Evolutionary conservation across 345 rosid species (phyloP).

Genomic region (Hypericum perforatum): DNA sequence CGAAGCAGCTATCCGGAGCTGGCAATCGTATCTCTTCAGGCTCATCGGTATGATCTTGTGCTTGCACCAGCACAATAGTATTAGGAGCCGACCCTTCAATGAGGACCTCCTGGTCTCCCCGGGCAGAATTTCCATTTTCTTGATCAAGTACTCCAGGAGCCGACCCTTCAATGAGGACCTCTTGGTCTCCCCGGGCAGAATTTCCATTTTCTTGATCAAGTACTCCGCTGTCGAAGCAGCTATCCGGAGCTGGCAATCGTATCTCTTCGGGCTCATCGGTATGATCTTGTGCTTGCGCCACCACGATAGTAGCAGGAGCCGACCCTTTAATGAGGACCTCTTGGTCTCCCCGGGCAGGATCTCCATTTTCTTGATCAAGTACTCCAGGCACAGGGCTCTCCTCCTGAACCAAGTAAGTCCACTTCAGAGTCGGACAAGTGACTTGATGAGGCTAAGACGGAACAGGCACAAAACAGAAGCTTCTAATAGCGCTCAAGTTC

Average conservation of each 20-base stretch:
- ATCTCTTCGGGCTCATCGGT: constrained; percentile 9
- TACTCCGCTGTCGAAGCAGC: not conserved
- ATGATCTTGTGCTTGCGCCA: constrained; percentile 9
- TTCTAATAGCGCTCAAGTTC: too few relatives aligned
- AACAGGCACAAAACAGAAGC: not conserved
- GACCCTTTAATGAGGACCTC: too few relatives aligned
- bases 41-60: constrained; percentile 2
- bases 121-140: not conserved
- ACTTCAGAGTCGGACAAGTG: not conserved
- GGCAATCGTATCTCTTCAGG: constrained; percentile 10
- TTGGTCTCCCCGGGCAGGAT: too few relatives aligned
- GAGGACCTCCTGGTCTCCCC: too few relatives aligned
- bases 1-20: constrained; percentile 3
- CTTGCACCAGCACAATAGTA: not conserved
- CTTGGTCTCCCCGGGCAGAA: too few relatives aligned
- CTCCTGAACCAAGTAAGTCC: constrained; percentile 21
- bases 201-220: not conserved
- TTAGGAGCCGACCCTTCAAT: too few relatives aligned
- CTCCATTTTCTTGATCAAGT: not conserved
- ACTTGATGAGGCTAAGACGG: not conserved
- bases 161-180: too few relatives aligned
- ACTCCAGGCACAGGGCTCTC: constrained; percentile 7
- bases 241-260: not conserved
- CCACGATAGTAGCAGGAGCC: too few relatives aligned
- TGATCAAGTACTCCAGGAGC: not conserved